Base-by-base conservation (phyloP, 176 grass and related monocot genomes). In the Bromus sterilis region DNA sequence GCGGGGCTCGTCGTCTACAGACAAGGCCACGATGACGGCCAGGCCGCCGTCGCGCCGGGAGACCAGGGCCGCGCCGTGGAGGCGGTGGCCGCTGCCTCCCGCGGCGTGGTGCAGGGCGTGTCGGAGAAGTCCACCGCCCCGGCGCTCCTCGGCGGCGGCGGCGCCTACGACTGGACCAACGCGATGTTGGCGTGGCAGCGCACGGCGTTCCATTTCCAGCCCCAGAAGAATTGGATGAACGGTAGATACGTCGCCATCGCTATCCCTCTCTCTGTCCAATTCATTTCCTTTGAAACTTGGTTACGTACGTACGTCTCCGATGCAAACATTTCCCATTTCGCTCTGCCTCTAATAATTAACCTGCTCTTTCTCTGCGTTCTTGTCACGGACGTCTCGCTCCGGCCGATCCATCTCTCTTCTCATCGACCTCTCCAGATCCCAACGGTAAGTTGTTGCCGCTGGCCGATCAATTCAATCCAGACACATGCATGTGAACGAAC, bases 171-270 rank as follows among this genome's bases (percentile, higher is more conserved):
- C 29, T 94, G 94, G 94, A 97, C 94, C 18, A 91, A 94, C 79
- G 42, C 44, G 81, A 97, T 97, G 94, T 87, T 97, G 56, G 26
- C 84, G 65, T 97, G 94, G 94, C 94, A 97, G 80, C 91, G 91
- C 83, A 91, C 94, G 74, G 86, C 70, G 64, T 94, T 86, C 89
- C 94, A 97, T 73, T 94, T 97, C 89, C 94, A 94, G 75, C 91
- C 94, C 21, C 59, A 74, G 20, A 89, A 88, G 71, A 97, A 97
- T 44, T 97, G 94, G 94, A 97, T 97, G 94, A 97, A 97, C 65
- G 94, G 94, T 97, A 46, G 49, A 81, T 86, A 40, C 76, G 62
- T 84, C 59, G 44, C 78, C 83, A 56, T 78, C 64, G 0, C 33
- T 1, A 5, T 37, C 36, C 57, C 49, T 24, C 7, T 9, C 49